phyloP scores from a whole-genome alignment of 2,329 filamentous ascomycete species.

The Pestalotiopsis sp. region DNA sequence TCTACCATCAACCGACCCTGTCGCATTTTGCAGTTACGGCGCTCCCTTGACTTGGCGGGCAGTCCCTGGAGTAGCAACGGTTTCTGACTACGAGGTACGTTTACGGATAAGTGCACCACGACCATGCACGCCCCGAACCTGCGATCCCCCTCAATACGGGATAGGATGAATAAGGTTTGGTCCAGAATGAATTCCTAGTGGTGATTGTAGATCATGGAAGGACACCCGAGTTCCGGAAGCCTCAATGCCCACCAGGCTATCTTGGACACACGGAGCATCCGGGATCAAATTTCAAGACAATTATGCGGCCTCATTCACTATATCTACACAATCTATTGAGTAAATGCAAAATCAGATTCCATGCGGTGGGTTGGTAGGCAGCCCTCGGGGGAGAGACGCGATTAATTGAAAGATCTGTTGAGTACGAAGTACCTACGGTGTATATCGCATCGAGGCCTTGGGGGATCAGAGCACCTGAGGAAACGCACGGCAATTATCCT shows the following conservation, averaged over 20 bases:
- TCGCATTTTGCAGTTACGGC: not conserved
- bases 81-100: not conserved
- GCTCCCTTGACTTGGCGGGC: not conserved
- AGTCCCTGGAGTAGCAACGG: not conserved
- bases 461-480: no score
- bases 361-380: no score
- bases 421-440: no score
- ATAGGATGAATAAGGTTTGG: not conserved
- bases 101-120: no score
- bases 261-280: not conserved
- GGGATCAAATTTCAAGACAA: no score
- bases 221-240: not conserved
- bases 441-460: no score
- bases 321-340: no score
- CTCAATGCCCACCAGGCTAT: not conserved
- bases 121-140: not conserved
- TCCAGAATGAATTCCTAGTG: not conserved
- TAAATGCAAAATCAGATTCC: no score
- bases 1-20: not conserved
- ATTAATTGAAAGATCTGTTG: no score
- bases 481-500: no score
- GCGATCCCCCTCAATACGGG: not conserved
- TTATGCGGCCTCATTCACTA: no score
- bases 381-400: no score
- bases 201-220: not conserved